Evolutionary conservation across 83 land plant genomes (phyloP).

Genomic region (Picea abies): DNA sequence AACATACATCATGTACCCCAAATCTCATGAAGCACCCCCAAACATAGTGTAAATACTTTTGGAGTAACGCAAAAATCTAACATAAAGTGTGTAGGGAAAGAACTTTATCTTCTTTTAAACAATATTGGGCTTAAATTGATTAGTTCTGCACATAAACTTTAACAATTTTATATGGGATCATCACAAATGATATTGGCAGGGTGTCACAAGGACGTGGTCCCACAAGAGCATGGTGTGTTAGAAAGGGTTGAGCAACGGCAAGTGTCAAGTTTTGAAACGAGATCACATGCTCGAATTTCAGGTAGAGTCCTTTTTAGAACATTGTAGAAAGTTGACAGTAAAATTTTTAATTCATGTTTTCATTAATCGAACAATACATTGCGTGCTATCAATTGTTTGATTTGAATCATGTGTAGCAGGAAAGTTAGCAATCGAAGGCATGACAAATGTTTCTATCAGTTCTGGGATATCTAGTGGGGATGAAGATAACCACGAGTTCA

Average conservation of each 20-base stretch:
- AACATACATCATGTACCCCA: no score
- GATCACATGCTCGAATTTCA: conserved; percentile 11
- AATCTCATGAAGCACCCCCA: no score
- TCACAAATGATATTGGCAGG: conserved; percentile 13
- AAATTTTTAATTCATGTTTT: neutral
- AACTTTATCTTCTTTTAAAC: neutral
- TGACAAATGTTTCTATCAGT: conserved; percentile 26
- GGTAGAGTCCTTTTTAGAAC: conserved; percentile 2
- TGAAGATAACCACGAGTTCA: conserved; percentile 18
- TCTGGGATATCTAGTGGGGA: conserved; percentile 28
- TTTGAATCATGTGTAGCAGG: conserved; percentile 5
- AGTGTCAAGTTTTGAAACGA: neutral
- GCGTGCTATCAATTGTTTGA: neutral
- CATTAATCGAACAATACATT: neutral
- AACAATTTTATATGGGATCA: neutral
- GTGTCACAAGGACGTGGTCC: neutral
- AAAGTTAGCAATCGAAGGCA: neutral
- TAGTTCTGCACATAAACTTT: neutral
- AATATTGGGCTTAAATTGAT: neutral
- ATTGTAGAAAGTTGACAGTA: neutral
- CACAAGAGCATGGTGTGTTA: neutral
- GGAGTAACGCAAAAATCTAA: no score
- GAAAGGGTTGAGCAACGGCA: conserved; percentile 8
- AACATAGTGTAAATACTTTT: no score
- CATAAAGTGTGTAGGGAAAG: neutral